Percentiles rank a stretch among this genome's conserved stretches.
Evolutionary conservation across 2,329 filamentous ascomycete species (phyloP).

Genomic region (Phialocephala sp.): DNA sequence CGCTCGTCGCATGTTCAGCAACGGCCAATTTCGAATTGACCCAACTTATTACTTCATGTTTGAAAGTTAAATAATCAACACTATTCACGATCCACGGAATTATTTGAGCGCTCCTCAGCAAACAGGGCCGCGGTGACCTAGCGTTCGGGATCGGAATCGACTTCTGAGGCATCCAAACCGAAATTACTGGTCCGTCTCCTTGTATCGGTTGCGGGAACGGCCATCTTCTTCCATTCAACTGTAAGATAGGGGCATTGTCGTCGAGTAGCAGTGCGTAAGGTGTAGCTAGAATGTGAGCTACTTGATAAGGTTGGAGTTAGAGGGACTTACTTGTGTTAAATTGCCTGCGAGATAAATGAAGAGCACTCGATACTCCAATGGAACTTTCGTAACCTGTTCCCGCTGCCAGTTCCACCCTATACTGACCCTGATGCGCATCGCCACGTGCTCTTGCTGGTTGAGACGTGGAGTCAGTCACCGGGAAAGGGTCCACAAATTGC

Average conservation of each 20-base stretch:
- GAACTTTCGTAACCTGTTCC: no score
- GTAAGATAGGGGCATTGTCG: background rate
- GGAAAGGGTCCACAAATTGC: background rate
- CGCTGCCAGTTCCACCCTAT: no score
- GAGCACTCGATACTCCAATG: background rate
- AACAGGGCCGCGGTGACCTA: background rate
- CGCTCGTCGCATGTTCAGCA: constrained; percentile 1
- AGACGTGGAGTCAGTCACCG: background rate
- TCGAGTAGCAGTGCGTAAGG: constrained; percentile 4
- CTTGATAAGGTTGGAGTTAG: background rate
- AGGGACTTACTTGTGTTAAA: background rate
- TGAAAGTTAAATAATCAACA: constrained; percentile 8
- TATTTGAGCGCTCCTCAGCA: constrained; percentile 2
- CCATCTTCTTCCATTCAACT: background rate
- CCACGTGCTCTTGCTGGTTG: background rate
- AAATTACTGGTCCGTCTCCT: background rate
- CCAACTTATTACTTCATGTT: constrained; percentile 10
- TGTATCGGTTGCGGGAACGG: background rate
- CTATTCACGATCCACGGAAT: constrained; percentile 14
- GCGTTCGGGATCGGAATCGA: background rate
- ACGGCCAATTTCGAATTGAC: background rate
- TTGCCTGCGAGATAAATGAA: constrained; percentile 4
- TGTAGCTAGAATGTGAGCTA: background rate
- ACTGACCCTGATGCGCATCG: background rate
- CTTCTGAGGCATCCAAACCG: constrained; percentile 9